Base-by-base conservation (phyloP, 371 early-diverging fungal species). In the Apophysomyces elegans region DNA sequence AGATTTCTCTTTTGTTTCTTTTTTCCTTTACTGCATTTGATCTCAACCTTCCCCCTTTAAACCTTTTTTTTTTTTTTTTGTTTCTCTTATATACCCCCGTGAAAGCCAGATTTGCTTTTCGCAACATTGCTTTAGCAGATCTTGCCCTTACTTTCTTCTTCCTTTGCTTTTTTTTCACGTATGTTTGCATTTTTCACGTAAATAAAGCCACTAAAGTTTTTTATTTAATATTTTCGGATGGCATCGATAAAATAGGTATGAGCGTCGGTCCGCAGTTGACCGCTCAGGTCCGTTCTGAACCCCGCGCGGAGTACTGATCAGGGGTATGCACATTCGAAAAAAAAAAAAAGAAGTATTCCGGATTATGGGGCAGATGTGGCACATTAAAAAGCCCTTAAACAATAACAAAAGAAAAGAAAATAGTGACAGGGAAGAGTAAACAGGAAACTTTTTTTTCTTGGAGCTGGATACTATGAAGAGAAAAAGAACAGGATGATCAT, bases 71-170 rank as follows among this genome's bases (percentile, higher is more conserved):
- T 26, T 26, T 26, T 26, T 26, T 26, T 26, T 26, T 26, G 32
- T 26, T 26, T 26, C 32, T 21, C 21, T 47, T 50, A 21, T 50
- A 26, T 50, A 50, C 21, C 16, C 54, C 54, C 54, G 54, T 50
- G 54, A 50, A 50, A 50, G 5, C 54, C 54, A 50, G 21, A 21
- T 9, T 21, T 21, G 16, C 32, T 16, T 5, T 50, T 21, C 32
- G 5, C 47, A 7, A 7, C 9, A 14, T 1, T 1, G 21, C 21
- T 50, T 21, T 9, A 50, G 5, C 54, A 50, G 21, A 50, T 50
- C 21, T 50, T 50, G 21, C 54, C 54, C 54, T 50, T 50, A 50
- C 54, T n/a, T 50, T 50, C 54, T 50, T 50, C 54, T 50, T 50
- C 32, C 32, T 26, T 26, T 2, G 32, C 32, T 26, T 50, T 16